Conservation (phyloP, 495 filamentous ascomycete genomes). For the Penicillium malachiteum region DNA sequence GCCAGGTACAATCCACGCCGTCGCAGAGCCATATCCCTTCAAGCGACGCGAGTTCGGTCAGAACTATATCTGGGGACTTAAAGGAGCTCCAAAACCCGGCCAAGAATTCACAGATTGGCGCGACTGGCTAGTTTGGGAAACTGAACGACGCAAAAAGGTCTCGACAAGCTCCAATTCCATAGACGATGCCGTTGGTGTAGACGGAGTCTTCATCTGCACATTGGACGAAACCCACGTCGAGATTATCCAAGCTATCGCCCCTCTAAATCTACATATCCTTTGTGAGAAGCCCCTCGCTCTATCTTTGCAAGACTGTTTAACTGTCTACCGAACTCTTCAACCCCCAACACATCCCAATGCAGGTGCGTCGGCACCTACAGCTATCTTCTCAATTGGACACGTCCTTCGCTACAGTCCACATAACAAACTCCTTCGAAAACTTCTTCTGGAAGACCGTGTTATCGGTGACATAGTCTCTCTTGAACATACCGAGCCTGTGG, state of each 20-base stretch:
- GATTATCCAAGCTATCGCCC: constrained; percentile 67
- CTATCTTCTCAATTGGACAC: constrained; percentile 75
- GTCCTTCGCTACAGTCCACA: constrained; percentile 85
- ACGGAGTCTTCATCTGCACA: constrained; percentile 85
- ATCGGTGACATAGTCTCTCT: constrained; percentile 87
- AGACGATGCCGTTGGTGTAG: constrained; percentile 43
- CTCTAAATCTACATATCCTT: constrained; percentile 75
- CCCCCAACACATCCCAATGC: constrained; percentile 12
- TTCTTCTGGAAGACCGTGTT: constrained; percentile 64
- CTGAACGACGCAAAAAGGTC: constrained; percentile 42
- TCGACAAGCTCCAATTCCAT: background rate
- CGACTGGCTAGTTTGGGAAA: constrained; percentile 67
- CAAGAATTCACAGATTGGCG: constrained; percentile 73
- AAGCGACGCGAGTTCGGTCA: constrained; percentile 68
- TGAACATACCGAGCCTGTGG: constrained; percentile 90
- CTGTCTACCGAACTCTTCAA: constrained; percentile 61
- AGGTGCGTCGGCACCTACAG: constrained; percentile 4
- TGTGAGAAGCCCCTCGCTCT: constrained; percentile 94
- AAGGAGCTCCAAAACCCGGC: constrained; percentile 42
- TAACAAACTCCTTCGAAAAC: constrained; percentile 76
- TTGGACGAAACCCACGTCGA: constrained; percentile 84
- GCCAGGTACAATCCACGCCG: constrained; percentile 65
- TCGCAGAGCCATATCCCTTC: constrained; percentile 78
- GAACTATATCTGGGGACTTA: constrained; percentile 64
- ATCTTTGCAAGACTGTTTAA: constrained; percentile 69